These are phyloP conservation scores for Colletotrichum viniferum DNA, from an alignment of 2,329 filamentous ascomycete species.

Conservation along the genomic window DNA sequence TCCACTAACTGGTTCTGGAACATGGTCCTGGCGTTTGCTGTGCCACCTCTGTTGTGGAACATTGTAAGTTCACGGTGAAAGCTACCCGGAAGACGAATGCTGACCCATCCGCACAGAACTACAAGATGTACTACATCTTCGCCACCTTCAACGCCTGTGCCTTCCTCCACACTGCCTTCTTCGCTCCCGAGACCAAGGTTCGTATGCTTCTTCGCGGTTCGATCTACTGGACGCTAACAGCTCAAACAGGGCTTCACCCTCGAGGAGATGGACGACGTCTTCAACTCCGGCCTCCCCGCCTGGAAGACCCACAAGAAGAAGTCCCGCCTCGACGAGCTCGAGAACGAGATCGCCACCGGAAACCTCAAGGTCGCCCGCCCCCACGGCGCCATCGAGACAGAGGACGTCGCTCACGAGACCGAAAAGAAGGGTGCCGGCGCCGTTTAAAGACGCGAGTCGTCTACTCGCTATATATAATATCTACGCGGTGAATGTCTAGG, in stretches of 20 bases:
- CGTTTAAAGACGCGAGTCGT: neutral
- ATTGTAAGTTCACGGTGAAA: slow-evolving; percentile 8
- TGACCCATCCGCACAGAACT: slow-evolving; percentile 43
- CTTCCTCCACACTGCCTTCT: slow-evolving; percentile 70
- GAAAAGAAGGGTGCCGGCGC: slow-evolving; percentile 21
- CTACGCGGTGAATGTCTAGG: neutral
- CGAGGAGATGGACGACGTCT: slow-evolving; percentile 79
- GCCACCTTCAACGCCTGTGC: slow-evolving; percentile 72
- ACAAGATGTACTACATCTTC: slow-evolving; percentile 76
- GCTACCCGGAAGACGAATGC: neutral
- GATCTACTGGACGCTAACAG: neutral
- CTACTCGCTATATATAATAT: neutral
- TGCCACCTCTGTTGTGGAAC: slow-evolving; percentile 53
- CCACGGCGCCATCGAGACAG: neutral
- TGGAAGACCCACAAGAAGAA: slow-evolving; percentile 55
- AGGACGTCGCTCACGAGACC: neutral
- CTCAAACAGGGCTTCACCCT: slow-evolving; percentile 64
- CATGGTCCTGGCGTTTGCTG: slow-evolving; percentile 59
- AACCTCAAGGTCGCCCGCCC: slow-evolving; percentile 39
- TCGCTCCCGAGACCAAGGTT: slow-evolving; percentile 65
- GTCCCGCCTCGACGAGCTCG: slow-evolving; percentile 50
- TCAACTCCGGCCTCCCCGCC: slow-evolving; percentile 62
- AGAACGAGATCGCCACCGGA: slow-evolving; percentile 52
- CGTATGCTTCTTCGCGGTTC: neutral
- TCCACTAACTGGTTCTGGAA: slow-evolving; percentile 49